Evolutionary conservation across 2,329 filamentous ascomycete species (phyloP).

Genomic region (Eutypa lata): DNA sequence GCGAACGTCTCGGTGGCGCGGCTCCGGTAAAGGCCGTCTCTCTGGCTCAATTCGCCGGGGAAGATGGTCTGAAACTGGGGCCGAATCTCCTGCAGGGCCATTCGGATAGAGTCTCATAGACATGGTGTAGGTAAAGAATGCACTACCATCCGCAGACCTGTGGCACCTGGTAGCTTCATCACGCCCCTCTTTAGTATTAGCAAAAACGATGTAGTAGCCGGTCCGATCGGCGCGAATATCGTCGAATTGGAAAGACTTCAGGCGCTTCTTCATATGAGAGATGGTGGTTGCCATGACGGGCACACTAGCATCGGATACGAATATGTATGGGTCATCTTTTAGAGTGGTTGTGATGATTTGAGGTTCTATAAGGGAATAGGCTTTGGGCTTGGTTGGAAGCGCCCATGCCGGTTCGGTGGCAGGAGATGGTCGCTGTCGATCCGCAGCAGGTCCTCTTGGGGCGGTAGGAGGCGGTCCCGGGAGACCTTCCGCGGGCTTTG

Average conservation of each 20-base stretch:
- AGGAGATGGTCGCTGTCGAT: slow-evolving; percentile 35
- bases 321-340: slow-evolving; percentile 81
- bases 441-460: slow-evolving; percentile 76
- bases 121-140: slow-evolving; percentile 90
- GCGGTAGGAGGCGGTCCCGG: slow-evolving; percentile 75
- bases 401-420: slow-evolving; percentile 33
- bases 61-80: slow-evolving; percentile 23
- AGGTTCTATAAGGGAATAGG: slow-evolving; percentile 58
- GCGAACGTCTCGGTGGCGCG: slow-evolving; percentile 61
- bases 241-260: slow-evolving; percentile 79
- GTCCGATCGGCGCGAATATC: slow-evolving; percentile 79
- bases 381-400: slow-evolving; percentile 42
- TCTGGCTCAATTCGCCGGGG: slow-evolving; percentile 21
- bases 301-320: slow-evolving; percentile 81
- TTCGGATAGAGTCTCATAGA: slow-evolving; percentile 73
- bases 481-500: slow-evolving; percentile 38
- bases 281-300: slow-evolving; percentile 84
- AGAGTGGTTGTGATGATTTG: slow-evolving; percentile 67
- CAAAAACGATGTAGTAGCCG: slow-evolving; percentile 91
- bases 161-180: slow-evolving; percentile 80
- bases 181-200: slow-evolving; percentile 71
- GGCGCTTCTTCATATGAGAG: slow-evolving; percentile 82
- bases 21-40: slow-evolving; percentile 34
- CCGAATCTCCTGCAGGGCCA: slow-evolving; percentile 21
- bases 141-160: slow-evolving; percentile 71